Base-by-base conservation (phyloP, 1,284 basidiomycete species). In the Sphagnurus paluster region DNA sequence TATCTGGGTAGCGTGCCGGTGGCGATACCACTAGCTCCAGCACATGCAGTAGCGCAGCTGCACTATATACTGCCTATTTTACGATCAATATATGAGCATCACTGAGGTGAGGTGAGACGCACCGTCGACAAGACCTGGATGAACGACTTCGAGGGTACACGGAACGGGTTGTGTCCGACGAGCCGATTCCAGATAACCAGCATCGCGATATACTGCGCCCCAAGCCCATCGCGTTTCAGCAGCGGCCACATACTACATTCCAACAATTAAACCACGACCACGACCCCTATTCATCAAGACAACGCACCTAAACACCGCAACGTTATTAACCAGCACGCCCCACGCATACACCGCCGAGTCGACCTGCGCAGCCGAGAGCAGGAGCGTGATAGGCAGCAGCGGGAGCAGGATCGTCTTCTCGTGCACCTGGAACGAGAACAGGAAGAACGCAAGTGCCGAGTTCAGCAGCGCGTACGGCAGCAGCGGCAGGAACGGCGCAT, bases 341-440 rank as follows among this genome's bases (percentile, higher is more conserved):
- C 91, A 89, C 48, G 84, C 79, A 70, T 86, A 93, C 11, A 84
- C 79, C 6, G 79, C 71, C 25, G 84, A 84, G 34, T 80, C 77
- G 1, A 74, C 64, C 2, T 72, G 65, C 0, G 85, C 74, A 10
- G 80, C 84, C 0, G 84, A 86, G 39, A 95, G 71, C 9, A 95
- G 71, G 14, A 97, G 72, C 0, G 84, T 90, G 20, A 95, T 71
- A 0, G 94, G 94, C 53, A 97, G 67, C 16, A 97, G 72, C 2
- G 93, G 92, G 0, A 98, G 63, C n/a, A 98, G 63, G 38, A 97
- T 90, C 2, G 88, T 88, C 73, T 97, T 97, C 66, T 97, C 93
- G 66, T 96, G 93, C 21, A 94, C 93, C 62, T 97, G 93, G 65
- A 97, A 96, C 5, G 93, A 94, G 69, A 97, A 95, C 19, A 98